Evolutionary conservation across 2,329 filamentous ascomycete genomes (phyloP).

Genomic region (Cladobotryum protrusum): DNA sequence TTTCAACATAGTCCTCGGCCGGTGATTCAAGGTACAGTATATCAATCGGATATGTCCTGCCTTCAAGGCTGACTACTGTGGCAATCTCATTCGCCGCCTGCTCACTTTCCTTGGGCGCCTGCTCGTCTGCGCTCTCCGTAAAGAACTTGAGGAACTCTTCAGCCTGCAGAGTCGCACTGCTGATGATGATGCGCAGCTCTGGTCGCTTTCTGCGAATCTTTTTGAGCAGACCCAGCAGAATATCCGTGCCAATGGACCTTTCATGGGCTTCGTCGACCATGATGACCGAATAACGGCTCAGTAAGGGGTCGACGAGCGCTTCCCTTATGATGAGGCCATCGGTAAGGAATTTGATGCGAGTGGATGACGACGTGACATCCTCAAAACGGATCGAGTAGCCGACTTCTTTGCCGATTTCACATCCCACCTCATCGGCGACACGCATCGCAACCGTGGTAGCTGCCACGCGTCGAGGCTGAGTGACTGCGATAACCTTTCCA

Average conservation of each 20-base stretch:
- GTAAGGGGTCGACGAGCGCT: constrained; percentile 82
- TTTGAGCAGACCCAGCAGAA: constrained; percentile 82
- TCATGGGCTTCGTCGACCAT: constrained; percentile 99
- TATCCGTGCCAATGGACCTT: constrained; percentile 84
- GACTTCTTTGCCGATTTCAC: constrained; percentile 80
- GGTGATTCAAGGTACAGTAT: constrained; percentile 73
- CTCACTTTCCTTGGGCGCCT: constrained; percentile 19
- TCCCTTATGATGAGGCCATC: constrained; percentile 88
- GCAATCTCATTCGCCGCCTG: constrained; percentile 26
- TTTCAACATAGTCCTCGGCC: constrained; percentile 80
- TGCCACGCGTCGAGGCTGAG: constrained; percentile 87
- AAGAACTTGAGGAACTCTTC: constrained; percentile 83
- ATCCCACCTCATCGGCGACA: constrained; percentile 84
- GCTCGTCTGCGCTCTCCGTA: constrained; percentile 30
- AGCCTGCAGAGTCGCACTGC: constrained; percentile 88
- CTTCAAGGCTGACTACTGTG: constrained; percentile 75
- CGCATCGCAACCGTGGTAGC: constrained; percentile 83
- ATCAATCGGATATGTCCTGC: constrained; percentile 83
- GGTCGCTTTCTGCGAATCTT: constrained; percentile 77
- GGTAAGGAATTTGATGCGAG: constrained; percentile 90
- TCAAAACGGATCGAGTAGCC: constrained; percentile 93
- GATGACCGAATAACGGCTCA: constrained; percentile 88
- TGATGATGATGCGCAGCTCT: constrained; percentile 82
- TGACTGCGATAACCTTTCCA: constrained; percentile 79
- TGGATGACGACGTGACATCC: constrained; percentile 79